A percentile compares a stretch with the other conserved stretches of the same genome.
Conservation (phyloP, 2,329 filamentous ascomycete genomes). For the Fusarium secorum region DNA sequence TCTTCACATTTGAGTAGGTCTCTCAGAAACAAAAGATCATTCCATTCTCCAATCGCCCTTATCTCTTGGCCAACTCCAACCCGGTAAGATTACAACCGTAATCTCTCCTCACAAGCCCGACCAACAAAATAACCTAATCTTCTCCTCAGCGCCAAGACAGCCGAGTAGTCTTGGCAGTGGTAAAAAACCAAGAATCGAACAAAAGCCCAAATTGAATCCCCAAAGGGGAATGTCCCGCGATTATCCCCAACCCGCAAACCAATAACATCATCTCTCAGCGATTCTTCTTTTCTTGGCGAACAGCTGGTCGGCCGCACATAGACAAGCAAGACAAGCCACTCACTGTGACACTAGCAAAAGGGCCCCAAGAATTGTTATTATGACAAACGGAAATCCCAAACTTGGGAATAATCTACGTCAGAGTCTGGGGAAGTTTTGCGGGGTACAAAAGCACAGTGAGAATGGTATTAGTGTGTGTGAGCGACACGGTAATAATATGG, state of each 20-base stretch:
- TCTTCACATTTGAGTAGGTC: neutral
- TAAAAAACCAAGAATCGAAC: conserved; percentile 2
- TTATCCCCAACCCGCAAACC: conserved; percentile 9
- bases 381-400: conserved; percentile 16
- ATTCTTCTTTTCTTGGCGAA: neutral
- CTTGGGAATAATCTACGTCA: neutral
- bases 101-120: neutral
- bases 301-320: neutral
- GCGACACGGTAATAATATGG: neutral
- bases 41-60: conserved; percentile 12
- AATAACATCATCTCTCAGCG: neutral
- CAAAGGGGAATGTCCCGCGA: conserved; percentile 20
- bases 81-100: neutral
- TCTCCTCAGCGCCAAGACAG: conserved; percentile 15
- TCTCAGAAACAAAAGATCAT: conserved; percentile 4
- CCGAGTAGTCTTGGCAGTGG: conserved; percentile 17
- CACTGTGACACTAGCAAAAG: neutral
- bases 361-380: neutral
- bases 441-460: conserved; percentile 1
- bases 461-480: fast-evolving
- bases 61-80: conserved; percentile 17
- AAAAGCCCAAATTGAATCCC: neutral
- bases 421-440: conserved; percentile 24
- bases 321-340: conserved; percentile 11
- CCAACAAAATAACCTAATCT: neutral